phyloP scores from a whole-genome alignment of 1,284 basidiomycete genomes.

The Tetrapyrgos nigripes region DNA sequence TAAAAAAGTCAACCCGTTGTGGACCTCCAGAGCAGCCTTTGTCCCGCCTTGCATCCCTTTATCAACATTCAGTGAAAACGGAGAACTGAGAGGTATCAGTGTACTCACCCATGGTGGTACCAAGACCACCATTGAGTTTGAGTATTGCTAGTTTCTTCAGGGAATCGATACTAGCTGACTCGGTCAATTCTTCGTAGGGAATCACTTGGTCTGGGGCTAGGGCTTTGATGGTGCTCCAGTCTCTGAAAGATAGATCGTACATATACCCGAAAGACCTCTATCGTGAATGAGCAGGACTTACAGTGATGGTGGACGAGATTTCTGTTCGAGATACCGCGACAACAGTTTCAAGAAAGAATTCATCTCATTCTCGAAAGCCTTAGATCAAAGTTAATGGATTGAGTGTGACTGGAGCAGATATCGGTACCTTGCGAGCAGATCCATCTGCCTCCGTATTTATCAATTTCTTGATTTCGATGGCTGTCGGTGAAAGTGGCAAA shows the following conservation, averaged over 20 bases:
- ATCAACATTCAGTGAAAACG: slow-evolving; percentile 2
- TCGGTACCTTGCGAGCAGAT: slow-evolving; percentile 7
- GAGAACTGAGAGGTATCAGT: not conserved
- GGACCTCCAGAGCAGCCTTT: slow-evolving; percentile 90
- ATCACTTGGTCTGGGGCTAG: slow-evolving; percentile 93
- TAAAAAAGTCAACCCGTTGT: slow-evolving; percentile 98
- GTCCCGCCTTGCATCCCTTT: slow-evolving; percentile 85
- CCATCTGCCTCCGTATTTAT: slow-evolving; percentile 4
- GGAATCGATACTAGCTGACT: slow-evolving; percentile 67
- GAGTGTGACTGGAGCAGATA: not conserved
- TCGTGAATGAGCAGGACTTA: too few species aligned
- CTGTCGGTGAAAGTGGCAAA: not conserved
- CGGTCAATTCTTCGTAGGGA: slow-evolving; percentile 78
- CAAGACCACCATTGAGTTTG: slow-evolving; percentile 99
- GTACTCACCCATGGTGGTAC: slow-evolving; percentile 88
- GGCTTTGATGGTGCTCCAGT: slow-evolving; percentile 97
- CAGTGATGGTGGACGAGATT: slow-evolving; percentile 94
- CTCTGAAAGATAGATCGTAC: slow-evolving; percentile 52
- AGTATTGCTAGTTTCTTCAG: slow-evolving; percentile 96
- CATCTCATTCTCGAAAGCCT: slow-evolving; percentile 99
- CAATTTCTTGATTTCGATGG: slow-evolving; percentile 9
- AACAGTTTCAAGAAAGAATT: slow-evolving; percentile 98
- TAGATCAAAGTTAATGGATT: slow-evolving; percentile 13
- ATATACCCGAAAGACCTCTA: not conserved
- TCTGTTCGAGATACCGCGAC: slow-evolving; percentile 94